Evolutionary conservation across 768 basidiomycete genomes (phyloP).

Genomic region (Dictyophora rubrovolvata): DNA sequence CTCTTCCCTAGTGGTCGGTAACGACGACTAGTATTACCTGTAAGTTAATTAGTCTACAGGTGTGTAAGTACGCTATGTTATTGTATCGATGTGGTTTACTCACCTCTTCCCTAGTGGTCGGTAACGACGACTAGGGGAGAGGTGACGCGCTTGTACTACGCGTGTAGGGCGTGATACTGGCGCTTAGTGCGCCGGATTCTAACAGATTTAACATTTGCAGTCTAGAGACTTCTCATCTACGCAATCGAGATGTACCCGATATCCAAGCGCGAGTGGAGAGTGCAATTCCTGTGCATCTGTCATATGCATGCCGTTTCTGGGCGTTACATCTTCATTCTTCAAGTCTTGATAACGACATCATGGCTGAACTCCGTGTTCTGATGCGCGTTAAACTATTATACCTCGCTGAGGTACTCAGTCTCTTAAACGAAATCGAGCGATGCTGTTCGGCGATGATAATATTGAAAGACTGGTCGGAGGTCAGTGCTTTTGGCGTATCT

Average conservation of each 20-base stretch:
- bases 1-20: no score
- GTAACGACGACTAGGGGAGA: no score
- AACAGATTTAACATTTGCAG: slow-evolving; percentile 28
- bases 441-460: slow-evolving; percentile 12
- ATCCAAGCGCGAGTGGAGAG: slow-evolving; percentile 12
- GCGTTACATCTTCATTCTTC: slow-evolving; percentile 17
- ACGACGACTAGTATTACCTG: no score
- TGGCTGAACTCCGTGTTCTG: slow-evolving; percentile 14
- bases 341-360: slow-evolving; percentile 9
- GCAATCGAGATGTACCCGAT: slow-evolving; percentile 19
- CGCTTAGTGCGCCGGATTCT: neutral
- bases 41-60: no score
- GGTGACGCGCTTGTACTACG: no score
- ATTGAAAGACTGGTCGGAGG: neutral
- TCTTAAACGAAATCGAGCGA: slow-evolving; percentile 14
- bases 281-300: slow-evolving; percentile 21
- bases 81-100: no score
- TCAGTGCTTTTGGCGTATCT: neutral
- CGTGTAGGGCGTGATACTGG: no score
- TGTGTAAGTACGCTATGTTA: no score
- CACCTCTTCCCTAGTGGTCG: no score
- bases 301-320: slow-evolving; percentile 30
- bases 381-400: slow-evolving; percentile 21
- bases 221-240: slow-evolving; percentile 21
- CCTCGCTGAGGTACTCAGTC: slow-evolving; percentile 30